These are phyloP conservation scores for Colletotrichum horii DNA, from an alignment of 2,329 filamentous ascomycete genomes.

Conservation along the genomic window DNA sequence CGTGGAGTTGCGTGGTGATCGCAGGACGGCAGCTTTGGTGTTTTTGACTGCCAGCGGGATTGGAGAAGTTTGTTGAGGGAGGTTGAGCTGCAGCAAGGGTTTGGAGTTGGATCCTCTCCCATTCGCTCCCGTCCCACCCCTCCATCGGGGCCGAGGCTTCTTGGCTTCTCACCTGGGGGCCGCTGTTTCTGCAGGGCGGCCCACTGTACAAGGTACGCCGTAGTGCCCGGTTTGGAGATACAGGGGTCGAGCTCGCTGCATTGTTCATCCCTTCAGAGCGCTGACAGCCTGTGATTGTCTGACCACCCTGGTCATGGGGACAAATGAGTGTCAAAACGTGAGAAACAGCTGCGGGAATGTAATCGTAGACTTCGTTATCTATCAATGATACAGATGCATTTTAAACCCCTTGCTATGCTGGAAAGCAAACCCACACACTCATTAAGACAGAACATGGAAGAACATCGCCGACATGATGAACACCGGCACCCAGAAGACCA, in stretches of 20 bases:
- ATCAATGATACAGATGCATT: background rate
- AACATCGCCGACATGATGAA: constrained; percentile 13
- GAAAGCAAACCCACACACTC: background rate
- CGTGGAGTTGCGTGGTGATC: background rate
- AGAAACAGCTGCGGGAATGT: background rate
- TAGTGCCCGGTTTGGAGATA: background rate
- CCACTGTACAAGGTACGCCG: constrained; percentile 8
- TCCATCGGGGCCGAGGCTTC: constrained; percentile 8
- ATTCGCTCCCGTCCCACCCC: background rate
- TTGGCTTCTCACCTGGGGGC: background rate
- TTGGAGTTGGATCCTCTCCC: background rate
- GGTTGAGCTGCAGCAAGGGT: constrained; percentile 20
- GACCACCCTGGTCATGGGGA: background rate
- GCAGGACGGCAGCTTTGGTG: background rate
- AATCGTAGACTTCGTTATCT: background rate
- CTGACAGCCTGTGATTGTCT: background rate
- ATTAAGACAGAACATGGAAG: constrained; percentile 30
- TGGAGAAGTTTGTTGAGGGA: constrained; percentile 17
- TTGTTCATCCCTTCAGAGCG: background rate
- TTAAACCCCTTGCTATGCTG: constrained; percentile 8
- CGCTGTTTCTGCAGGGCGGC: background rate
- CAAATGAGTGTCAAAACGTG: background rate
- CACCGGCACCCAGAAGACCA: constrained; percentile 22
- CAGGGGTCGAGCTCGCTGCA: background rate
- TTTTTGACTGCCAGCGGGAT: background rate